Percentiles rank a stretch among this genome's conserved stretches.
phyloP scores from a whole-genome alignment of 768 basidiomycete genomes.

The Ephemerocybe angulata region DNA sequence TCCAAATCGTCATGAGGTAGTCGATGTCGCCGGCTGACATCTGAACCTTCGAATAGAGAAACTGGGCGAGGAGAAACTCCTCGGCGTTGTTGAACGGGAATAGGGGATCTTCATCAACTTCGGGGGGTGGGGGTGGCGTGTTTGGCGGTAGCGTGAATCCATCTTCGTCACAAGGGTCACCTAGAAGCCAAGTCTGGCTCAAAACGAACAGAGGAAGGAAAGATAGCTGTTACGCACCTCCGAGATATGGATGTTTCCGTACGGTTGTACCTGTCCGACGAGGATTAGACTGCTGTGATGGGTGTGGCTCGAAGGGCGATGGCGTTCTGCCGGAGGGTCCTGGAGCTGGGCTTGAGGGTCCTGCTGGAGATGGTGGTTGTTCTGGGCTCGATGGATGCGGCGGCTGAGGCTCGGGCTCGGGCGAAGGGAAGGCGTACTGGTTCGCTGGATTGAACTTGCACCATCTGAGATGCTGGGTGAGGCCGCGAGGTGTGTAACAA shows the following conservation, averaged over 20 bases:
- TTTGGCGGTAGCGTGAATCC: background rate
- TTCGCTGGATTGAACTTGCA: background rate
- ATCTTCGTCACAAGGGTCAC: background rate
- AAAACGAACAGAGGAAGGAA: too few species aligned
- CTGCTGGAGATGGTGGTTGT: too few species aligned
- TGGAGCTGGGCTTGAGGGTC: too few species aligned
- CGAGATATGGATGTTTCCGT: background rate
- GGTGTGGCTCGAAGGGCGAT: too few species aligned
- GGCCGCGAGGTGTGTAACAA: background rate
- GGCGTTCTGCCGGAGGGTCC: too few species aligned
- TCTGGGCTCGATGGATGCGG: too few species aligned
- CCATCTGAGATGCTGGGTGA: background rate
- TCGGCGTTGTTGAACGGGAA: background rate
- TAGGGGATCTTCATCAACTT: background rate
- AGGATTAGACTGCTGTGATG: too few species aligned
- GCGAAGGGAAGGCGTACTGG: background rate
- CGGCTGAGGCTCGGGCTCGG: too few species aligned
- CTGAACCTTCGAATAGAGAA: conserved; percentile 16
- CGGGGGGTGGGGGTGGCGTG: background rate
- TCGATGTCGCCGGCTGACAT: conserved; percentile 22
- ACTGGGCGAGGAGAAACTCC: conserved; percentile 15
- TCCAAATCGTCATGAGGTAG: conserved; percentile 13
- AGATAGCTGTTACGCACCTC: too few species aligned
- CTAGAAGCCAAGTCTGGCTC: background rate
- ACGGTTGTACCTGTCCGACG: background rate